Percentiles rank a stretch among this genome's conserved stretches.
Evolutionary conservation across 306 rosid genomes (phyloP).

Genomic region (Carpinus fangiana): DNA sequence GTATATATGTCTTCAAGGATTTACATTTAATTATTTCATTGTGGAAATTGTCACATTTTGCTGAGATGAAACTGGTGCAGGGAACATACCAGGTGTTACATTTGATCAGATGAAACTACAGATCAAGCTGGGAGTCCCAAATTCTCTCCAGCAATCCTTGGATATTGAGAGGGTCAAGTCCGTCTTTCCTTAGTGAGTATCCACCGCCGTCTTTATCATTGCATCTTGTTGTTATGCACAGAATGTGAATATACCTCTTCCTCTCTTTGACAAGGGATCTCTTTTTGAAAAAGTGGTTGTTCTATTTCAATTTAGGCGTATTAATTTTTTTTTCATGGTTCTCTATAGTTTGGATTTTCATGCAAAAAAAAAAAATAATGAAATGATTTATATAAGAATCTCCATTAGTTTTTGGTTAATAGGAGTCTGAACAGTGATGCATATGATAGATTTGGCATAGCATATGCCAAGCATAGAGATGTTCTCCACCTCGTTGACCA

Average conservation of each 20-base stretch:
- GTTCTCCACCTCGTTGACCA: background rate
- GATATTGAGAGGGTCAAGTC: slow-evolving; percentile 84
- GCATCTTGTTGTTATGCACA: background rate
- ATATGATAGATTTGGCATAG: too few species aligned
- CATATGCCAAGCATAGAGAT: background rate
- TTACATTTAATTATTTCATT: background rate
- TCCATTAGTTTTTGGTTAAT: background rate
- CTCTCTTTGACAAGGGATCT: background rate
- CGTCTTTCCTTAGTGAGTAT: slow-evolving; percentile 91
- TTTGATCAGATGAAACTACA: slow-evolving; percentile 85
- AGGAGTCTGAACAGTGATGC: background rate
- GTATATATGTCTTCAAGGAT: background rate
- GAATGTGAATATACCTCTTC: slow-evolving; percentile 5
- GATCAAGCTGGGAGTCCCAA: slow-evolving; percentile 92
- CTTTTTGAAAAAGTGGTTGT: background rate
- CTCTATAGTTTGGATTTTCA: background rate
- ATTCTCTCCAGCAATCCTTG: slow-evolving; percentile 67
- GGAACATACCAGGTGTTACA: slow-evolving; percentile 87
- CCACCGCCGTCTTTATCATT: background rate
- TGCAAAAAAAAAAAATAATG: background rate
- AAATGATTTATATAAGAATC: background rate
- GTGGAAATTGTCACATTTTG: slow-evolving; percentile 20
- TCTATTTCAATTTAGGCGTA: background rate
- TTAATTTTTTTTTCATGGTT: background rate
- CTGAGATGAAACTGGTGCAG: slow-evolving; percentile 44